Conservation (phyloP, 2,329 filamentous ascomycete genomes). For the Epichloe sylvatica region DNA sequence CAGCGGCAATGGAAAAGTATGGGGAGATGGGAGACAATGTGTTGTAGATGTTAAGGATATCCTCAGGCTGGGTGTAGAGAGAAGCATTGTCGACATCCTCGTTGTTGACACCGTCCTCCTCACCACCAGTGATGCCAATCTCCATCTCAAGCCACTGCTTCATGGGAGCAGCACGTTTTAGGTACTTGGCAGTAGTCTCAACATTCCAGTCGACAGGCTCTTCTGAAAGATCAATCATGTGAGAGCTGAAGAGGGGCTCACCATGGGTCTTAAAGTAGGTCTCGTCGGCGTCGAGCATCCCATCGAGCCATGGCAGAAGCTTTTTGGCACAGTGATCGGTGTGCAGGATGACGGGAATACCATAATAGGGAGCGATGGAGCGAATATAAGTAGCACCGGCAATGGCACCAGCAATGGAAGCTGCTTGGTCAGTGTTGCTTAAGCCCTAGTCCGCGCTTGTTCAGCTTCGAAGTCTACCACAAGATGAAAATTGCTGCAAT, state of each 20-base stretch:
- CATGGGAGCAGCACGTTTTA: conserved; percentile 88
- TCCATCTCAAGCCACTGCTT: conserved; percentile 99
- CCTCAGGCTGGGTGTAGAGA: conserved; percentile 95
- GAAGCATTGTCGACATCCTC: conserved; percentile 93
- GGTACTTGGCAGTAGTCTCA: conserved; percentile 78
- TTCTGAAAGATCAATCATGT: conserved; percentile 98
- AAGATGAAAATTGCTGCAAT: not conserved
- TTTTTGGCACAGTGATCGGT: conserved; percentile 99
- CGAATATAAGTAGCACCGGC: conserved; percentile 92
- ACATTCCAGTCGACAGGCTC: conserved; percentile 86
- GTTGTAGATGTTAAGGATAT: conserved; percentile 85
- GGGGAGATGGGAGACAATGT: conserved; percentile 72
- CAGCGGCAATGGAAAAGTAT: conserved; percentile 96
- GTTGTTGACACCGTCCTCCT: conserved; percentile 98
- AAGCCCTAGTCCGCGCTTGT: conserved; percentile 40
- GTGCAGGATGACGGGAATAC: conserved; percentile 83
- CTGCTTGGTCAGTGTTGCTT: conserved; percentile 66
- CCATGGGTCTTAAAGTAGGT: conserved; percentile 84
- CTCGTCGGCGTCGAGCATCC: conserved; percentile 91
- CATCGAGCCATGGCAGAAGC: conserved; percentile 93
- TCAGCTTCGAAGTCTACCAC: not conserved
- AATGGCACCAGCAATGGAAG: conserved; percentile 75
- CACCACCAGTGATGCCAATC: conserved; percentile 75
- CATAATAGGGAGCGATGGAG: conserved; percentile 72
- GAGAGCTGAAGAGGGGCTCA: conserved; percentile 85